A percentile compares a stretch with the other conserved stretches of the same genome.
Evolutionary conservation across 176 grass and related monocot genomes (phyloP).

Genomic region (Lolium multiflorum): DNA sequence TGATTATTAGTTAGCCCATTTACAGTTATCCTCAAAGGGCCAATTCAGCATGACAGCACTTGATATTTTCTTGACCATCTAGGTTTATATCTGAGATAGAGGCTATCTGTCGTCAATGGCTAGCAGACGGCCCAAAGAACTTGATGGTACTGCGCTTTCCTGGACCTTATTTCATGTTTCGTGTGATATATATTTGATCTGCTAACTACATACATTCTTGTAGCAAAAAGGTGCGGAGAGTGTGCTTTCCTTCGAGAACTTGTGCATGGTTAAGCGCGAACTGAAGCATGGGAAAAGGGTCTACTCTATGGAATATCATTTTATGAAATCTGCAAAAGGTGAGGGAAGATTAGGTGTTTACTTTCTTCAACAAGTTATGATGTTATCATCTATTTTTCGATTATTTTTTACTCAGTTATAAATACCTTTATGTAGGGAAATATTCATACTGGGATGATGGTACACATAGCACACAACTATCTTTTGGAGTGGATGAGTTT

Average conservation of each 20-base stretch:
- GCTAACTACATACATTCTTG: slow-evolving; percentile 45
- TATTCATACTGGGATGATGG: slow-evolving; percentile 81
- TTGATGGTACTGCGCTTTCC: slow-evolving; percentile 70
- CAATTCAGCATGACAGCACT: slow-evolving; percentile 1
- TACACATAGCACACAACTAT: slow-evolving; percentile 82
- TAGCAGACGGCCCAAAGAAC: slow-evolving; percentile 83
- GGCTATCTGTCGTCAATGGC: slow-evolving; percentile 90
- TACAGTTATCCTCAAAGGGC: background rate
- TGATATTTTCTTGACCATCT: slow-evolving; percentile 38
- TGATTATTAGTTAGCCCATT: background rate
- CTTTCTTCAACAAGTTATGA: background rate
- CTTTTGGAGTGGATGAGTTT: slow-evolving; percentile 90
- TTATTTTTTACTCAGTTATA: slow-evolving; percentile 27
- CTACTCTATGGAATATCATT: slow-evolving; percentile 89
- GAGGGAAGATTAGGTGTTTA: slow-evolving; percentile 25
- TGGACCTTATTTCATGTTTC: slow-evolving; percentile 16
- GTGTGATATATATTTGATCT: slow-evolving; percentile 10
- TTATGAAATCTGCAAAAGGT: slow-evolving; percentile 78
- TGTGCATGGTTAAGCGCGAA: slow-evolving; percentile 78
- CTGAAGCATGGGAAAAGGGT: slow-evolving; percentile 86
- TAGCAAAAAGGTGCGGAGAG: slow-evolving; percentile 92
- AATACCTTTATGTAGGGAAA: slow-evolving; percentile 61
- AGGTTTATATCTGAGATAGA: slow-evolving; percentile 99
- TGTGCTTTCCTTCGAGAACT: slow-evolving; percentile 62
- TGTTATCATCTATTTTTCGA: slow-evolving; percentile 29